Conservation (phyloP, 2,329 filamentous ascomycete genomes). For the Daldinia sp. region DNA sequence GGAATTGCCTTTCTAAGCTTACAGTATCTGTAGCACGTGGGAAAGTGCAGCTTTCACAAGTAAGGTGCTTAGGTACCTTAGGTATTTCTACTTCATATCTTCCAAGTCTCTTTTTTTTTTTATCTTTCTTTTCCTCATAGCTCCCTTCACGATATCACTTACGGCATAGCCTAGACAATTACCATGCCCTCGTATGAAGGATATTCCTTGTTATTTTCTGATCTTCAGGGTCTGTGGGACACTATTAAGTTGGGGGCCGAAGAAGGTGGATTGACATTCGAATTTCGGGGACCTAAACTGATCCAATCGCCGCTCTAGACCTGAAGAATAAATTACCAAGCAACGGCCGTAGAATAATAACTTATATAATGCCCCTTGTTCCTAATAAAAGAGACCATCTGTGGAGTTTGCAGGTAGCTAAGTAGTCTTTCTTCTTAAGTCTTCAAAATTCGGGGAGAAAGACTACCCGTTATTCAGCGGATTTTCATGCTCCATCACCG, state of each 20-base stretch:
- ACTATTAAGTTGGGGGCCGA: neutral
- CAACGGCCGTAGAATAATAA: neutral
- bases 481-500: neutral
- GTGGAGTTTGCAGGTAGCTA: neutral
- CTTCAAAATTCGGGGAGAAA: too few relatives aligned
- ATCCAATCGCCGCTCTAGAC: neutral
- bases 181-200: neutral
- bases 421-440: neutral
- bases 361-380: neutral
- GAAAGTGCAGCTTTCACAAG: neutral
- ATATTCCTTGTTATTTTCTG: neutral
- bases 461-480: too few relatives aligned
- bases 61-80: neutral
- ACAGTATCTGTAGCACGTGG: neutral
- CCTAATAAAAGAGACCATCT: neutral
- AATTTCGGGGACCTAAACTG: neutral
- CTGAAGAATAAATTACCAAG: neutral
- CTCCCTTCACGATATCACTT: neutral
- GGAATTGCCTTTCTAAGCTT: neutral
- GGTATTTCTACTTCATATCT: neutral
- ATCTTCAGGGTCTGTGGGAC: slow-evolving; percentile 10
- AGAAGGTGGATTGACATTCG: neutral
- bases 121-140: neutral
- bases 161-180: neutral
- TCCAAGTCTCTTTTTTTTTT: neutral